Conservation (phyloP, 495 filamentous ascomycete genomes). For the Daldinia childiae region DNA sequence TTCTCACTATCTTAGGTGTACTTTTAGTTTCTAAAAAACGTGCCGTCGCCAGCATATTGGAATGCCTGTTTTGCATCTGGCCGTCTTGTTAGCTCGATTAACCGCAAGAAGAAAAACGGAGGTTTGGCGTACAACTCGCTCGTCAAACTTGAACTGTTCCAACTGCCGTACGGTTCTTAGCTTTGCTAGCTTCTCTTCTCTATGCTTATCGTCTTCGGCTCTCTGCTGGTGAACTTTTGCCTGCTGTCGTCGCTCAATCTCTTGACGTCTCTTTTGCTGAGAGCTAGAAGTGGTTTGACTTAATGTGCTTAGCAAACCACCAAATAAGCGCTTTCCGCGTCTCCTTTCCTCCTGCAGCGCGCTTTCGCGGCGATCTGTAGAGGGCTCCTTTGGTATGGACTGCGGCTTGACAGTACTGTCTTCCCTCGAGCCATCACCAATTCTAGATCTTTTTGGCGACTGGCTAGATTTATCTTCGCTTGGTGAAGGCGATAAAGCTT, state of each 20-base stretch:
- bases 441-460: constrained; percentile 43
- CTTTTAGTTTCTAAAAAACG: constrained; percentile 77
- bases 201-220: constrained; percentile 70
- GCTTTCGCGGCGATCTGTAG: constrained; percentile 53
- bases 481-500: constrained; percentile 35
- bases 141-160: constrained; percentile 81
- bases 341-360: constrained; percentile 79
- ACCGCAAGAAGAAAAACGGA: not conserved
- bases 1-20: constrained; percentile 79
- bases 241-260: constrained; percentile 91
- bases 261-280: constrained; percentile 77
- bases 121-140: constrained; percentile 70
- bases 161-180: constrained; percentile 66
- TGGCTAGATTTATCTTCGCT: constrained; percentile 25
- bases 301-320: constrained; percentile 85
- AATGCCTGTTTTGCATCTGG: constrained; percentile 84
- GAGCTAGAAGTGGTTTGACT: constrained; percentile 76
- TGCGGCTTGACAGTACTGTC: constrained; percentile 38
- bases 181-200: constrained; percentile 68
- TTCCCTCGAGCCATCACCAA: constrained; percentile 43
- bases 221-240: constrained; percentile 81
- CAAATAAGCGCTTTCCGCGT: constrained; percentile 89
- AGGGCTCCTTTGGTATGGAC: constrained; percentile 48
- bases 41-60: constrained; percentile 75
- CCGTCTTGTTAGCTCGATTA: constrained; percentile 39